These are phyloP conservation scores for Agaricus subrufescens DNA, from an alignment of 768 basidiomycete species.

Conservation along the genomic window DNA sequence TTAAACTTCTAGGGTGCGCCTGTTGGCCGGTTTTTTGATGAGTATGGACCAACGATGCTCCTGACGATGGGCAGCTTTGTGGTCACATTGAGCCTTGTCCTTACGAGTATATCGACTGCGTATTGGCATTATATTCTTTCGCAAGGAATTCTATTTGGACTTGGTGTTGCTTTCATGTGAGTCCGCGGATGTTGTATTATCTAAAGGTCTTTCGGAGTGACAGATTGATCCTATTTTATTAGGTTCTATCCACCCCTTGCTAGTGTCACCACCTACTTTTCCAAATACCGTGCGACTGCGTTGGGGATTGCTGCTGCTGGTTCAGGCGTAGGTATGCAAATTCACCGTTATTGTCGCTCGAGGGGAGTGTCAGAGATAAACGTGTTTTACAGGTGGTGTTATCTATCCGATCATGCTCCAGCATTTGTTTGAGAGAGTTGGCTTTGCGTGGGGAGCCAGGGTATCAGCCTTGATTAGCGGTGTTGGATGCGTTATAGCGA, in stretches of 20 bases:
- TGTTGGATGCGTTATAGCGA: constrained; percentile 40
- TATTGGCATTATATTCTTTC: constrained; percentile 60
- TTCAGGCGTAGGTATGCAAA: constrained; percentile 51
- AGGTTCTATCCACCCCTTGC: constrained; percentile 72
- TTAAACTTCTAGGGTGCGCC: constrained; percentile 45
- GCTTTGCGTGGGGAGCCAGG: constrained; percentile 62
- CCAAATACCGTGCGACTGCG: constrained; percentile 62
- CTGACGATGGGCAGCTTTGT: constrained; percentile 48
- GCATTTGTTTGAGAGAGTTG: constrained; percentile 46
- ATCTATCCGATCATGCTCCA: constrained; percentile 65
- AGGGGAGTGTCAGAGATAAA: not conserved
- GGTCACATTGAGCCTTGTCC: constrained; percentile 47
- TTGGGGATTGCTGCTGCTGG: constrained; percentile 69
- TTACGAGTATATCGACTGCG: constrained; percentile 52
- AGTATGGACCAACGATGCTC: constrained; percentile 51
- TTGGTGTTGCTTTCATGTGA: constrained; percentile 61
- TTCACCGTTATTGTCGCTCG: not conserved
- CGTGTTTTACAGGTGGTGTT: constrained; percentile 47
- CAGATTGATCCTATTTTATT: constrained; percentile 8
- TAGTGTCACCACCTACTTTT: constrained; percentile 63
- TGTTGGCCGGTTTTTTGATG: constrained; percentile 57
- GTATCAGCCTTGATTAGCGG: constrained; percentile 49
- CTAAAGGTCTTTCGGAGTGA: constrained; percentile 1
- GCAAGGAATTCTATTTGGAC: constrained; percentile 63
- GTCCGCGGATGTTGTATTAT: constrained; percentile 20